A percentile compares a stretch with the other conserved stretches of the same genome.
phyloP scores from a whole-genome alignment of 352 stramenopile genomes.

The Elongisporangium undulatum region DNA sequence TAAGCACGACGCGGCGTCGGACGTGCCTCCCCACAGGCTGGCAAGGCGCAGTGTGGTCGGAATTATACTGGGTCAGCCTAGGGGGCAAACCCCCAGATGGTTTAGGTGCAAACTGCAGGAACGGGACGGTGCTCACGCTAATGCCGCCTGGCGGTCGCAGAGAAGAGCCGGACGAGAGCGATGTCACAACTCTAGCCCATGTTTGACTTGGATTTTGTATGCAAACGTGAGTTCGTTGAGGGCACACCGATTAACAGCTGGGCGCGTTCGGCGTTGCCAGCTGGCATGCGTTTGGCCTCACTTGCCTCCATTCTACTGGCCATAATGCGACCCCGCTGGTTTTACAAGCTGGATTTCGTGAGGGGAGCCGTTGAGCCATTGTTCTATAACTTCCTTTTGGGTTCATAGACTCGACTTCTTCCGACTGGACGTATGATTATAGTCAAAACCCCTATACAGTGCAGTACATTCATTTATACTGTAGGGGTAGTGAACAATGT shows the following conservation, averaged over 20 bases:
- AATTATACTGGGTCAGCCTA: background rate
- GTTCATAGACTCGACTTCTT: background rate
- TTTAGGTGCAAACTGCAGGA: background rate
- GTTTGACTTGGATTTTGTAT: background rate
- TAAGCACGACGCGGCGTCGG: background rate
- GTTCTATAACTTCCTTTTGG: background rate
- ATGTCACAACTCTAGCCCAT: background rate
- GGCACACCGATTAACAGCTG: background rate
- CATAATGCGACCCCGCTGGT: background rate
- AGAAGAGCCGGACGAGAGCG: background rate
- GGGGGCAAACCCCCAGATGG: background rate
- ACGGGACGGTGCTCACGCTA: background rate
- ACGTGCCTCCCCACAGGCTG: background rate
- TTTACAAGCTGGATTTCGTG: background rate
- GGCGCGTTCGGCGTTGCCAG: background rate
- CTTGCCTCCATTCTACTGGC: background rate
- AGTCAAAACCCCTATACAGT: no score
- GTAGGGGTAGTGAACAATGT: background rate
- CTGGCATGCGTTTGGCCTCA: background rate
- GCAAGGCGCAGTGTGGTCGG: background rate
- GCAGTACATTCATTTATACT: no score
- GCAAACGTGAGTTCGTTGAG: background rate
- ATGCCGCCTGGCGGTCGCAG: background rate
- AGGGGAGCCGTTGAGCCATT: background rate
- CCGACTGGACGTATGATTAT: background rate